Evolutionary conservation across 164 flowering plant species (phyloP), one percentile per base, ranked within the genome.

Genomic region (Chimonanthus praecox): DNA sequence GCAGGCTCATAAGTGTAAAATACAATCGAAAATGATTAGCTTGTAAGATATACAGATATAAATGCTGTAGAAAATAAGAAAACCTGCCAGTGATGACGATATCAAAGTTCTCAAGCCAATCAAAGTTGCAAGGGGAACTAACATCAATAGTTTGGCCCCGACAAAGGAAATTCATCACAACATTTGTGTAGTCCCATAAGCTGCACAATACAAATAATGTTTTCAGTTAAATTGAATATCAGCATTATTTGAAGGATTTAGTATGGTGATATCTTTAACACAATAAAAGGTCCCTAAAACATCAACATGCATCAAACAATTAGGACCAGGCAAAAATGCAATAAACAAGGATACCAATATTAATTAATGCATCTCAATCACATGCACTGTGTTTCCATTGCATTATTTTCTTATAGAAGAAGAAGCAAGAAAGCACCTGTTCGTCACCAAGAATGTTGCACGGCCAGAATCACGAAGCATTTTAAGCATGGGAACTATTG

Each of bases 81-180:
- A n/a, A 94, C 98, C 99, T 95, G 79, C 99, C 99, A 75, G 99
- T 93, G 71, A 95, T 90, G 73, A 95, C 96, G 67, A 95, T 90
- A 82, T 95, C 94, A 78, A 95, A 95, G 78, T 89, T 86, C 79
- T 84, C 85, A 47, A 95, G 96, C 99, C 99, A 95, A 73, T 88
- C 88, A 79, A 85, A 88, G 75, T 78, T 88, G 86, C 82, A 78
- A 58, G 79, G 49, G 4, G 77, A 16, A 44, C 74, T 73, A 72
- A 83, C 87, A 79, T 78, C 83, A 11, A 62, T 9, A 48, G 82
- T 74, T 72, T 75, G 74, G 33, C 74, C 72, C 45, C 84, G 86
- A 80, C 97, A 94, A 61, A 95, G 93, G 79, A 89, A 95, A 82
- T 90, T 93, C 99, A 95, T 95, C 65, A 95, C 99, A 68, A 92